Evolutionary conservation across 495 filamentous ascomycete species (phyloP).

Genomic region (Hypoxylon intermedium): DNA sequence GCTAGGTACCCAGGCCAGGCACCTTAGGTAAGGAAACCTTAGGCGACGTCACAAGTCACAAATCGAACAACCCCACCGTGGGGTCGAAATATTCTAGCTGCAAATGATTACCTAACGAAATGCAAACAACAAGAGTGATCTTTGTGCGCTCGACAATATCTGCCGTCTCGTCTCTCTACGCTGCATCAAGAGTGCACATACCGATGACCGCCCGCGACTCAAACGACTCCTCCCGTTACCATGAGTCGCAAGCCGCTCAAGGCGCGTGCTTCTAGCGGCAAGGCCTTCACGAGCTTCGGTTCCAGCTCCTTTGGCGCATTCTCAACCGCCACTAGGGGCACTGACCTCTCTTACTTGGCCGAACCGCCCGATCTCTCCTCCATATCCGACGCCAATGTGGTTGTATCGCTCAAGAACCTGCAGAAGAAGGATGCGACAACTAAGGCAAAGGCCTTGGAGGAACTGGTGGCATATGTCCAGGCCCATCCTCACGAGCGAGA

Average conservation of each 20-base stretch:
- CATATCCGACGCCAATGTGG: conserved; percentile 78
- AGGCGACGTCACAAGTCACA: not conserved
- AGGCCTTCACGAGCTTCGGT: conserved; percentile 38
- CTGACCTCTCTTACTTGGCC: conserved; percentile 76
- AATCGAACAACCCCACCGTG: conserved; percentile 38
- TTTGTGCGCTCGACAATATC: too few species aligned
- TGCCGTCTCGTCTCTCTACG: not conserved
- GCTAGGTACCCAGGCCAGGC: not conserved
- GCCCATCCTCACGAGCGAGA: conserved; percentile 51
- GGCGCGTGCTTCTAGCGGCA: conserved; percentile 38
- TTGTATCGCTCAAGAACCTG: conserved; percentile 89
- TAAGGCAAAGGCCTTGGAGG: conserved; percentile 90
- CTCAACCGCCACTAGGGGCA: conserved; percentile 48
- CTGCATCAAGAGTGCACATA: not conserved
- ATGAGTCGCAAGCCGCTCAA: conserved; percentile 45
- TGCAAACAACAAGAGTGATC: not conserved
- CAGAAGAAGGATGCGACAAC: conserved; percentile 92
- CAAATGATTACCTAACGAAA: too few species aligned
- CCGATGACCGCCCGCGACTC: not conserved
- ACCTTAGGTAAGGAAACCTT: not conserved
- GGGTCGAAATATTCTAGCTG: conserved; percentile 34
- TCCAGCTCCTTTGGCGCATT: conserved; percentile 56
- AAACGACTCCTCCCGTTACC: conserved; percentile 3
- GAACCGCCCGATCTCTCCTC: conserved; percentile 82
- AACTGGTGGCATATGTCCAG: conserved; percentile 71